These are phyloP conservation scores for Monosporozyma servazzii DNA, from an alignment of 805 yeast genomes.

Conservation along the genomic window DNA sequence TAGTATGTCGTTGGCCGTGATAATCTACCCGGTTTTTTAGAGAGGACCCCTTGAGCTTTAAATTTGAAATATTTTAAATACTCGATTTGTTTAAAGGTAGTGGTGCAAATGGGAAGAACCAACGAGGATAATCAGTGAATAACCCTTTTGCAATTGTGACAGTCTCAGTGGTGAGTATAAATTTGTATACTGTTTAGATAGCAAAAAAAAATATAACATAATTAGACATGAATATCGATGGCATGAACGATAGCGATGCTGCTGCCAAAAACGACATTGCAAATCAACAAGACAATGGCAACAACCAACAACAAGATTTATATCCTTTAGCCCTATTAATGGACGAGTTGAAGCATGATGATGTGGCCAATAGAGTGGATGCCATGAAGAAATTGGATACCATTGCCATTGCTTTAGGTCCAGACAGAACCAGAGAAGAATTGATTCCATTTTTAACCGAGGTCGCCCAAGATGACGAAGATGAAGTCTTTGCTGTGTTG, in stretches of 20 bases:
- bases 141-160: neutral
- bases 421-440: constrained; percentile 83
- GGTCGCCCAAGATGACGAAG: constrained; percentile 94
- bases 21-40: neutral
- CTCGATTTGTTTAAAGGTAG: neutral
- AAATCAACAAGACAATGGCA: neutral
- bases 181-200: neutral
- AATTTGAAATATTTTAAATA: neutral
- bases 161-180: neutral
- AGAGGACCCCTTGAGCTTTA: neutral
- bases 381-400: constrained; percentile 94
- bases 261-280: constrained; percentile 3
- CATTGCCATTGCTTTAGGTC: constrained; percentile 89
- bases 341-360: constrained; percentile 97
- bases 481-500: constrained; percentile 88
- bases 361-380: constrained; percentile 82
- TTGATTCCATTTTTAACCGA: constrained; percentile 78
- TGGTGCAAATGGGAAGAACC: neutral
- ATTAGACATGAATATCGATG: neutral
- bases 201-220: neutral
- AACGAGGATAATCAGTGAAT: neutral
- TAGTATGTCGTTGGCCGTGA: neutral
- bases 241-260: neutral
- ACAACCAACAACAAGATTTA: constrained; percentile 32
- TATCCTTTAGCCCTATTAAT: constrained; percentile 92